Percentiles rank a stretch among this genome's conserved stretches.
Evolutionary conservation across 768 basidiomycete species (phyloP).

Genomic region (Boletus subcaerulescens): DNA sequence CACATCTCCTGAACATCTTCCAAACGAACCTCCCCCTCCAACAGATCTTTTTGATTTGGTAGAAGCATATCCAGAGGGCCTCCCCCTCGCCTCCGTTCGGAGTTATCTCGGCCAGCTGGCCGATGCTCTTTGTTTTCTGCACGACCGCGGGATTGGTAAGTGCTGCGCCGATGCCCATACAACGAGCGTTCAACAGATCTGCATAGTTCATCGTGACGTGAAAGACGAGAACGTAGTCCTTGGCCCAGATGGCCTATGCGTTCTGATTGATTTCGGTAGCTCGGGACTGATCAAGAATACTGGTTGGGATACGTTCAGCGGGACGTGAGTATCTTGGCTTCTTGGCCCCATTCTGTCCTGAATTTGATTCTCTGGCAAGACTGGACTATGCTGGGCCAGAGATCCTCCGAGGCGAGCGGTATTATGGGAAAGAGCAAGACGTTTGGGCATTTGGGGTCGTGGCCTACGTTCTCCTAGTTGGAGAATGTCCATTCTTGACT

Average conservation of each 20-base stretch:
- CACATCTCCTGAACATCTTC: slow-evolving; percentile 56
- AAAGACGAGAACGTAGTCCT: slow-evolving; percentile 97
- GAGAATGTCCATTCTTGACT: slow-evolving; percentile 90
- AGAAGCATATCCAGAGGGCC: slow-evolving; percentile 81
- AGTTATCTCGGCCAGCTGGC: slow-evolving; percentile 92
- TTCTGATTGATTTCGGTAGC: slow-evolving; percentile 97
- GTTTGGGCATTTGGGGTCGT: slow-evolving; percentile 99
- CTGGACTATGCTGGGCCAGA: slow-evolving; percentile 96
- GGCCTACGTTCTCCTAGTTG: slow-evolving; percentile 88
- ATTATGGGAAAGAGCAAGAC: slow-evolving; percentile 95
- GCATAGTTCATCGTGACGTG: slow-evolving; percentile 88
- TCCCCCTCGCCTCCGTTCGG: slow-evolving; percentile 70
- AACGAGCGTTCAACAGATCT: slow-evolving; percentile 10
- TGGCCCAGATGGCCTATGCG: slow-evolving; percentile 75
- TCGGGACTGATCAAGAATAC: slow-evolving; percentile 79
- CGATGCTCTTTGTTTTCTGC: slow-evolving; percentile 86
- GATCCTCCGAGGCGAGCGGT: slow-evolving; percentile 91
- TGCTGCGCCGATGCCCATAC: background rate
- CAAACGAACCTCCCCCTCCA: slow-evolving; percentile 52
- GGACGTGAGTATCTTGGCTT: slow-evolving; percentile 62
- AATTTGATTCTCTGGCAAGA: slow-evolving; percentile 36
- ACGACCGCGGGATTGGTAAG: slow-evolving; percentile 87
- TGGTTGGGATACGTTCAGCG: slow-evolving; percentile 91
- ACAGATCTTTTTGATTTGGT: slow-evolving; percentile 95
- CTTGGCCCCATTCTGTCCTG: slow-evolving; percentile 1